Base-by-base conservation (phyloP, 202 grass and related monocot species). In the Zoysia matrella region DNA sequence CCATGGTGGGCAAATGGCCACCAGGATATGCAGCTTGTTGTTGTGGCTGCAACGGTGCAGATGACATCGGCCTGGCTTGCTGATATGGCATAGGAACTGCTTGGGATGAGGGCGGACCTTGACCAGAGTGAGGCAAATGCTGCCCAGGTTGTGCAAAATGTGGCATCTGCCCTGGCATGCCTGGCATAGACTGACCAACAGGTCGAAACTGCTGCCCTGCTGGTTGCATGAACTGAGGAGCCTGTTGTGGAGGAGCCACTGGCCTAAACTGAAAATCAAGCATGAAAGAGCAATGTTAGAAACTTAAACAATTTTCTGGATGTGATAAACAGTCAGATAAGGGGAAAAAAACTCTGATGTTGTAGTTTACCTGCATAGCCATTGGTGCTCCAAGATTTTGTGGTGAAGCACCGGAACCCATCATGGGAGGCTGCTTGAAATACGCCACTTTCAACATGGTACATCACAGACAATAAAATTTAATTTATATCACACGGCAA, bases 251-350 rank as follows among this genome's bases (percentile, higher is more conserved):
- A n/a, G 83, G 91, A 91, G 83, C 87, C 16, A 87, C 65, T 64
- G 85, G 85, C 75, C 89, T 89, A 84, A 92, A 91, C 83, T 91
- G 93, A 80, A 92, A 90, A 52, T 71, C 10, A 39, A 65, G 74
- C 7, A 77, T 49, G 56, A 65, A 60, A 75, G 72, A 52, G 43
- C 13, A 82, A 88, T 56, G 74, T 76, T 61, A 78, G 52, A 56
- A 75, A 82, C 36, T 22, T 81, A 75, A 81, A 74, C 22, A 60
- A 76, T 14, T 72, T 36, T 36, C 71, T 60, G 52, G 41, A 73
- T 60, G 79, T 69, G 2, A 11, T 10, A 12, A 48, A 42, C 56
- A 41, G 52, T 58, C 16, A 80, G 4, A 18, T 60, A 74, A 80
- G 22, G 88, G 76, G 6, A 11, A 86, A 18, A 18, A 52, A 86